Evolutionary conservation across 495 filamentous ascomycete species (phyloP).

Genomic region (Penicillium bialowiezense): DNA sequence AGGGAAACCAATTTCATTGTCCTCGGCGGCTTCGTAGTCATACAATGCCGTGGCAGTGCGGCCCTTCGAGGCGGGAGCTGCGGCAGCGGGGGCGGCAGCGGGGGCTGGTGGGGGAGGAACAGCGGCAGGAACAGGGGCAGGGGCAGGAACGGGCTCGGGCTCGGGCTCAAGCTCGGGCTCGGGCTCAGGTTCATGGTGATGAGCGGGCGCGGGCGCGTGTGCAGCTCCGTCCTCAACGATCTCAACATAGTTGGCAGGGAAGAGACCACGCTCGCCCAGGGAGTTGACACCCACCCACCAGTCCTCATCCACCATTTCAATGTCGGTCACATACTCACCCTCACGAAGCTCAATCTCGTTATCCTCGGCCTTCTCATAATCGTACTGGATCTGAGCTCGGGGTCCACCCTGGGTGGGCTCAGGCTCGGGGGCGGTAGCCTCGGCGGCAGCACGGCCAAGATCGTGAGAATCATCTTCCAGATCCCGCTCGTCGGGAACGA

Average conservation of each 20-base stretch:
- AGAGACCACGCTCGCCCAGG: slow-evolving; percentile 78
- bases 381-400: slow-evolving; percentile 80
- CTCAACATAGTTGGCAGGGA: slow-evolving; percentile 97
- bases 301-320: slow-evolving; percentile 94
- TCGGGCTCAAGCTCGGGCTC: slow-evolving; percentile 13
- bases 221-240: slow-evolving; percentile 60
- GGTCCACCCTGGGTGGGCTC: slow-evolving; percentile 44
- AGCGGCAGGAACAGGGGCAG: slow-evolving; percentile 1
- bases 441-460: slow-evolving; percentile 59
- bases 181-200: no score
- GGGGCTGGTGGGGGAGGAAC: slow-evolving; percentile 1
- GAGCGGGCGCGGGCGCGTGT: slow-evolving; percentile 26
- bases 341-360: slow-evolving; percentile 94
- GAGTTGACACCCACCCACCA: slow-evolving; percentile 96
- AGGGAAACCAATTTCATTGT: slow-evolving; percentile 93
- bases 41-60: slow-evolving; percentile 81
- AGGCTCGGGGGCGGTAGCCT: slow-evolving; percentile 41
- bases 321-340: slow-evolving; percentile 86
- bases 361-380: slow-evolving; percentile 95
- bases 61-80: slow-evolving; percentile 34
- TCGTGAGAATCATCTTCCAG: slow-evolving; percentile 63
- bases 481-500: slow-evolving; percentile 60
- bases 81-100: slow-evolving; percentile 9
- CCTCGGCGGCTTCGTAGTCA: slow-evolving; percentile 96
- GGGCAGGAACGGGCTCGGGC: not conserved